Conservation (phyloP, 1,139 yeast genomes). For the Saccharomycopsis hybrid region DNA sequence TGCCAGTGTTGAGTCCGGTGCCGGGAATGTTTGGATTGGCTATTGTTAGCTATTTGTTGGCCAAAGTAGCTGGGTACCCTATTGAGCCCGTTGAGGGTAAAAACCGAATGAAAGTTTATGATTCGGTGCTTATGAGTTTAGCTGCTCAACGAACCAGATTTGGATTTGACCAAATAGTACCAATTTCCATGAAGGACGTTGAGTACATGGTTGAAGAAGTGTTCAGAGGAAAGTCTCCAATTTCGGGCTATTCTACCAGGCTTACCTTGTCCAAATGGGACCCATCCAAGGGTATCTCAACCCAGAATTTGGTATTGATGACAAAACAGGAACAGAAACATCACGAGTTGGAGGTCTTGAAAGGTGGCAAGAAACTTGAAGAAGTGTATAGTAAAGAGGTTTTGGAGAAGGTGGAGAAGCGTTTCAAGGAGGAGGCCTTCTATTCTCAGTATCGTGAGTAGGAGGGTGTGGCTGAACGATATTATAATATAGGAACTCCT, state of each 20-base stretch:
- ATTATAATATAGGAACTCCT: no score
- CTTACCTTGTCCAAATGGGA: slow-evolving; percentile 82
- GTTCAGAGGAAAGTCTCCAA: slow-evolving; percentile 84
- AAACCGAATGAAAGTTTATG: slow-evolving; percentile 77
- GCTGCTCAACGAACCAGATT: slow-evolving; percentile 84
- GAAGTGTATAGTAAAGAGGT: slow-evolving; percentile 63
- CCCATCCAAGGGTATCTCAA: slow-evolving; percentile 45
- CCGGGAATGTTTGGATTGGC: slow-evolving; percentile 95
- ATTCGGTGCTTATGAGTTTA: slow-evolving; percentile 70
- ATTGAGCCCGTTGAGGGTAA: slow-evolving; percentile 86
- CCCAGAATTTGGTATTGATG: slow-evolving; percentile 77
- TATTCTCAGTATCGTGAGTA: slow-evolving; percentile 58
- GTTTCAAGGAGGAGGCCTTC: slow-evolving; percentile 70
- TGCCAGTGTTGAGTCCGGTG: slow-evolving; percentile 93
- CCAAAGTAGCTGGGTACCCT: slow-evolving; percentile 80
- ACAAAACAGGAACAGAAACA: slow-evolving; percentile 78
- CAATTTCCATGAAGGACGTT: slow-evolving; percentile 65
- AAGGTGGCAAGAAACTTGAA: slow-evolving; percentile 52
- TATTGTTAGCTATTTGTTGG: slow-evolving; percentile 75
- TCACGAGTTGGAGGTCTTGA: slow-evolving; percentile 71
- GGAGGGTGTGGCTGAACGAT: no score
- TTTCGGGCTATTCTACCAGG: slow-evolving; percentile 75
- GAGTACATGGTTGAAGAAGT: slow-evolving; percentile 88
- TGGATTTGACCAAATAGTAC: slow-evolving; percentile 69
- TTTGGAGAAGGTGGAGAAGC: slow-evolving; percentile 47